Evolutionary conservation across 2,329 filamentous ascomycete species (phyloP), one percentile per base, ranked within the genome.

Genomic region (Colletotrichum kahawae): DNA sequence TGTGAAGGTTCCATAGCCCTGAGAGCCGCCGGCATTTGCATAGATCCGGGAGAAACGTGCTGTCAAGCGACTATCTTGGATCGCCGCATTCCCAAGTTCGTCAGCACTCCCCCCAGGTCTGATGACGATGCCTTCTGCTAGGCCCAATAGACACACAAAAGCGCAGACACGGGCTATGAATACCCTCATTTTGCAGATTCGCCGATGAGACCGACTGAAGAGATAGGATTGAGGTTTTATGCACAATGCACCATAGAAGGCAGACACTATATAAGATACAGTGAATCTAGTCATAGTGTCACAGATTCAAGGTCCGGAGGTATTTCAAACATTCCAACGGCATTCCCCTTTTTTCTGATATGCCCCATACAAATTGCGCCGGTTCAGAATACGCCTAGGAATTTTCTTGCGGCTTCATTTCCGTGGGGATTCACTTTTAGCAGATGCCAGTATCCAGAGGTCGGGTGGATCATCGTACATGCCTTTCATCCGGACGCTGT

Each of bases 271-370:
- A 43, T 43, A 43, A 43, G 16, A 2, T 43, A n/a, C 8, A 4
- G 18, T 43, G 9, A 4, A 2, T n/a, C 38, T 43, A 4, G 38
- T 5, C 7, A 43, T 5, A 16, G 8, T n/a, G 18, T 43, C 8
- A 9, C 18, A 6, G 8, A 43, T 10, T n/a, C 18, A n/a, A 43
- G 9, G 5, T 8, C 36, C 4, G 1, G 4, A 1, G 8, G 0
- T 2, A 5, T n/a, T 43, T 9, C 3, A 1, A 4, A n/a, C 38
- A n/a, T 5, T 43, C 2, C 38, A 10, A 10, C 9, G 8, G n/a
- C 1, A 43, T 43, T 4, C 8, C 4, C n/a, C 7, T 5, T 1
- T 8, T 43, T 7, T 43, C 4, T 9, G 8, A 18, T 43, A 5
- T 18, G 16, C 8, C 16, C 8, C 16, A 7, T 43, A 9, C 31